Evolutionary conservation across 1,139 yeast genomes (phyloP).

Genomic region (Insectozyma bohioensis): DNA sequence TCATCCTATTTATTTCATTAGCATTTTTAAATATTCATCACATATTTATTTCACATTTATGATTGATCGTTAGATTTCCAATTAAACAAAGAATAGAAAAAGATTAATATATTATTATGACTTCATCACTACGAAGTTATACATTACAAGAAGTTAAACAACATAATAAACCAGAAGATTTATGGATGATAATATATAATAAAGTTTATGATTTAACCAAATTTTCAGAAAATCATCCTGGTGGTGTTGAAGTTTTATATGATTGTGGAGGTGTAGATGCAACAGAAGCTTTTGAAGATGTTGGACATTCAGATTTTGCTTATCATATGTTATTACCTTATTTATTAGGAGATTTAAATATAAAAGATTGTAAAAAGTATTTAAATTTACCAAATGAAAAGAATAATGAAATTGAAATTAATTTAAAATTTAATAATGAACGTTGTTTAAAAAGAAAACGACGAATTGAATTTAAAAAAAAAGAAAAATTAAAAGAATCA

Average conservation of each 20-base stretch:
- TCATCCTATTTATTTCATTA: too few species aligned
- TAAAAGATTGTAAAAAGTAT: too few species aligned
- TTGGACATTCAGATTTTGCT: conserved; percentile 49
- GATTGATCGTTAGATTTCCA: too few species aligned
- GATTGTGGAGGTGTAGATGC: conserved; percentile 79
- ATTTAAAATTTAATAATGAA: too few species aligned
- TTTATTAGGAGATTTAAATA: conserved; percentile 32
- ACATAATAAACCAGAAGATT: conserved; percentile 48
- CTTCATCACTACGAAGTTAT: conserved; percentile 11
- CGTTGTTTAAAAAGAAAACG: too few species aligned
- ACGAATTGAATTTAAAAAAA: too few species aligned
- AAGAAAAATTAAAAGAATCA: conserved; percentile 15
- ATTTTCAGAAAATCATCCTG: conserved; percentile 58
- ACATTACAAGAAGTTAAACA: conserved; percentile 38
- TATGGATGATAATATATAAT: conserved; percentile 69
- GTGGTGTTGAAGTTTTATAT: conserved; percentile 65
- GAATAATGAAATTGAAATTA: too few species aligned
- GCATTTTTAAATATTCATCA: too few species aligned
- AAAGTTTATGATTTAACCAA: conserved; percentile 59
- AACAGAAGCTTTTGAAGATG: conserved; percentile 57
- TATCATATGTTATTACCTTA: conserved; percentile 40
- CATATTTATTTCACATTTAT: too few species aligned
- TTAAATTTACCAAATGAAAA: too few species aligned
- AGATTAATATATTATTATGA: not conserved
- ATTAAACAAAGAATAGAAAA: not conserved